A percentile compares a stretch with the other conserved stretches of the same genome.
These are phyloP conservation scores for Fraxinus xanthoxyloides DNA, from an alignment of 305 asterid species.

Conservation along the genomic window DNA sequence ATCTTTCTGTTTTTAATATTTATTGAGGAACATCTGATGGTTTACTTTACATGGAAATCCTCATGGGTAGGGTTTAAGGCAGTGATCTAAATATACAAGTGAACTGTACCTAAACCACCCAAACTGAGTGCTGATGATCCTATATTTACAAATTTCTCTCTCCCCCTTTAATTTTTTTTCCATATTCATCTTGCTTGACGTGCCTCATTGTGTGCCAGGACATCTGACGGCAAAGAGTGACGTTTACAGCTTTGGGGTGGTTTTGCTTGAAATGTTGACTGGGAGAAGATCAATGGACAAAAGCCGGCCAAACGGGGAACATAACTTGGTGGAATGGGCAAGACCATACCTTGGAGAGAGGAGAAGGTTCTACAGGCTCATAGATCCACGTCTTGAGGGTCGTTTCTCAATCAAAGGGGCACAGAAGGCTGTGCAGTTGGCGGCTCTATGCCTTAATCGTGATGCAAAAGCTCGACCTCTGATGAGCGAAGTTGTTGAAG, in stretches of 20 bases:
- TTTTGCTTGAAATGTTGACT: constrained; percentile 60
- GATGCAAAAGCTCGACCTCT: constrained; percentile 70
- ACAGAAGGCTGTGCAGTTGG: constrained; percentile 59
- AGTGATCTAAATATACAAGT: background rate
- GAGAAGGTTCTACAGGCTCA: constrained; percentile 47
- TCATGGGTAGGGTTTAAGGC: background rate
- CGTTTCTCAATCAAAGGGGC: constrained; percentile 70
- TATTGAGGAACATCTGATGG: background rate
- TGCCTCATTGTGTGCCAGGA: constrained; percentile 37
- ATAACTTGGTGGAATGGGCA: constrained; percentile 70
- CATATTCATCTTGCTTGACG: background rate
- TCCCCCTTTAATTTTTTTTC: background rate
- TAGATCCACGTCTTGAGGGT: constrained; percentile 78
- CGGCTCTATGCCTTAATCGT: constrained; percentile 67
- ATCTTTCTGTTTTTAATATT: background rate
- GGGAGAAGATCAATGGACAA: constrained; percentile 79
- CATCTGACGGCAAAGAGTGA: constrained; percentile 82
- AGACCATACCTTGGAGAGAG: constrained; percentile 59
- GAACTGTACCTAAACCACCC: background rate
- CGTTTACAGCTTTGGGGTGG: constrained; percentile 81
- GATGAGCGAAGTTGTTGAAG: constrained; percentile 78
- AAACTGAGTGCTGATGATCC: background rate
- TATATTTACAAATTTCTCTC: background rate
- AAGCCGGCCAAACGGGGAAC: constrained; percentile 57
- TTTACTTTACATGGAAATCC: background rate